Evolutionary conservation across 129 eudicot species (phyloP), one percentile per base, ranked within the genome.

Genomic region (Calendula officinalis): DNA sequence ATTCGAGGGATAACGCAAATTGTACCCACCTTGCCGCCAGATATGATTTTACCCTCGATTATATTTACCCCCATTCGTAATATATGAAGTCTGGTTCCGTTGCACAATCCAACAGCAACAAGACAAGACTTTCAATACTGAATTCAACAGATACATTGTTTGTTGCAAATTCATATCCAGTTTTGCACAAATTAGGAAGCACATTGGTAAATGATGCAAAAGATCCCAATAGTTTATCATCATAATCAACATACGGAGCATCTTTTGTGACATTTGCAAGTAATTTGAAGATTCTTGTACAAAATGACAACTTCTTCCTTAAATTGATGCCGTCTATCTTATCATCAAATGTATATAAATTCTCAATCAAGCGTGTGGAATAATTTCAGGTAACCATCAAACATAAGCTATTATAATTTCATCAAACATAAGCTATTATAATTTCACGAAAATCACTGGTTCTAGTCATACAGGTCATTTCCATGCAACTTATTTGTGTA

Each of bases 71-170:
- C n/a, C n/a, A n/a, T n/a, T n/a, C n/a, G n/a, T n/a, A n/a, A n/a
- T n/a, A n/a, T n/a, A n/a, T n/a, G n/a, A n/a, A n/a, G n/a, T n/a
- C n/a, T n/a, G n/a, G n/a, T n/a, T n/a, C n/a, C n/a, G n/a, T n/a
- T n/a, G n/a, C n/a, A n/a, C n/a, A n/a, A n/a, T 88, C 96, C 77
- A 88, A 53, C 65, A 88, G 75, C 39, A 68, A 56, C 59, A 85
- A 43, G 45, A 78, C 73, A 41, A 83, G 89, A 70, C 79, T 71
- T 62, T 88, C 98, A 60, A 72, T 73, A 53, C 67, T 74, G 66
- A 62, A 77, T 48, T 92, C 98, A 65, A 64, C 83, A 39, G 83
- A 74, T 14, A 76, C 69, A 59, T 55, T 77, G 63, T 62, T 77
- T 70, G 77, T 81, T 61, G 77, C 66, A 62, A 85, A 83, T 55